Base-by-base conservation (phyloP, 345 rosid species). In the Moringa oleifera region DNA sequence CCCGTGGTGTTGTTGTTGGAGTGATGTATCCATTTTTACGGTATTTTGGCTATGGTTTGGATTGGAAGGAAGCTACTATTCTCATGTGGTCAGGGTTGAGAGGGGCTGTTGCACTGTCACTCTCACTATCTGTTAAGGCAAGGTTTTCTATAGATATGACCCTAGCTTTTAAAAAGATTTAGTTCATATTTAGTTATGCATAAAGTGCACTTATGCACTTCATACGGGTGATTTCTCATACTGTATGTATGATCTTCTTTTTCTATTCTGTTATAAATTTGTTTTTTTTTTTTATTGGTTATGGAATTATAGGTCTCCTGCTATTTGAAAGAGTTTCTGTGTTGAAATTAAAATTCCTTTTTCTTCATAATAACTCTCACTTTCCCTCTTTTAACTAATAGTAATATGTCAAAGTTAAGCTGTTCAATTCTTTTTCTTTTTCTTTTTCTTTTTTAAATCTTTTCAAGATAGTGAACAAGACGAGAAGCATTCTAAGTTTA, bases 61-160 rank as follows among this genome's bases (percentile, higher is more conserved):
- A 93, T 55, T 88, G 86, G 96, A 90, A 84, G 81, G 98, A 93
- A 86, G 86, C 89, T 50, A 62, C 57, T 33, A 85, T 93, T 64
- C 90, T 93, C 64, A 67, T 74, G 67, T 93, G 98, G 98, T 79
- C 98, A 58, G 99, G 99, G 53, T 80, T 90, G 65, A 84, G 97
- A 18, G 99, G 99, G 59, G 99, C 95, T 63, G 97, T 93, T 74
- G 96, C 97, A 7, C 73, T 93, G 41, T 75, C 99, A 61, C 97
- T 93, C 61, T 84, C 98, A 59, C 77, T 93, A 57, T 90, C 90
- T 16, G 90, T 93, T 28, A 88, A 90, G 92, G 98, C 79, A 83
- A 84, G 82, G 76, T 67, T 64, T 33, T 33, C 37, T 33, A 33
- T 16, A 5, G 47, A 41, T 41, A 33, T 28, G 3, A 28, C 33